phyloP scores from a whole-genome alignment of 2,329 filamentous ascomycete genomes.

The Ophiosphaerella narmari region DNA sequence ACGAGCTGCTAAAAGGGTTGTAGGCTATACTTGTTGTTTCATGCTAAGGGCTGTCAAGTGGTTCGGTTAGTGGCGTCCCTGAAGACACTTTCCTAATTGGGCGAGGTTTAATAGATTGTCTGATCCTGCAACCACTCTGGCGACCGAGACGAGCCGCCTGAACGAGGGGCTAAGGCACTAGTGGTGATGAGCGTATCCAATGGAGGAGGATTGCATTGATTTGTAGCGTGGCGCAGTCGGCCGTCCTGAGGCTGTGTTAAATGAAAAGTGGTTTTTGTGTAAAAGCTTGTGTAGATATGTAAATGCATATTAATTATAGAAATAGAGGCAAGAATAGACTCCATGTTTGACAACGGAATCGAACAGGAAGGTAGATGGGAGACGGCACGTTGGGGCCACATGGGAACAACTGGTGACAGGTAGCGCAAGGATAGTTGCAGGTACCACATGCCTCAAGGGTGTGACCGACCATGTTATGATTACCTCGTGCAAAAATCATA shows the following conservation, averaged over 20 bases:
- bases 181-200: background rate
- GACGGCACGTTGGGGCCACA: too few species aligned
- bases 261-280: too few species aligned
- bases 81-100: slow-evolving; percentile 18
- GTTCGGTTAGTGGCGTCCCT: slow-evolving; percentile 3
- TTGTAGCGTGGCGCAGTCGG: slow-evolving; percentile 5
- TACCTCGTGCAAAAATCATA: too few species aligned
- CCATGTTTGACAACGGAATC: too few species aligned
- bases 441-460: too few species aligned
- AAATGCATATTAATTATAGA: too few species aligned
- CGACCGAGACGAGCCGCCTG: background rate
- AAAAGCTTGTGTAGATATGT: too few species aligned
- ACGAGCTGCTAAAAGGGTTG: background rate
- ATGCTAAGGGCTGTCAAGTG: background rate
- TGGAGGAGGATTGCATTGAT: background rate
- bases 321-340: too few species aligned
- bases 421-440: background rate
- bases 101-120: background rate
- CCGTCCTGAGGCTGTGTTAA: background rate
- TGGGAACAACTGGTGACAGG: too few species aligned
- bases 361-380: too few species aligned
- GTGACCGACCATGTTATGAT: too few species aligned
- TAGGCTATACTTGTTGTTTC: background rate
- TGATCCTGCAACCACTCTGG: slow-evolving; percentile 10
- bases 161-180: slow-evolving; percentile 1